A percentile compares a stretch with the other conserved stretches of the same genome.
phyloP scores from a whole-genome alignment of 495 filamentous ascomycete genomes.

The Hypoxylon perforatum region DNA sequence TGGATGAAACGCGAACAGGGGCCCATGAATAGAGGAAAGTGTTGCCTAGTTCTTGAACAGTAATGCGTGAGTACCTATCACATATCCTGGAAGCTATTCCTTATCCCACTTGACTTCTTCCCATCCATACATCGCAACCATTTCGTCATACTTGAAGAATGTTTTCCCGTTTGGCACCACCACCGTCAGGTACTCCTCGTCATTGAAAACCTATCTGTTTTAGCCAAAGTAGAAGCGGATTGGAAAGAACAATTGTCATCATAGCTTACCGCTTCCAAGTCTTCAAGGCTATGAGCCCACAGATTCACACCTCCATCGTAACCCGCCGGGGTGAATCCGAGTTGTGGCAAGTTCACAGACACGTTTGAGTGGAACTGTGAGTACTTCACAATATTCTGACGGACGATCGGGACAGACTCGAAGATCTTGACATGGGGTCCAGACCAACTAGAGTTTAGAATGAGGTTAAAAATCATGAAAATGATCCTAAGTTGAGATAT shows the following conservation, averaged over 20 bases:
- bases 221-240: neutral
- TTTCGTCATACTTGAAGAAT: conserved; percentile 7
- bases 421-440: conserved; percentile 15
- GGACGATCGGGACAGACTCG: conserved; percentile 22
- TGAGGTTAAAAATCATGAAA: neutral
- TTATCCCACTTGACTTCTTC: conserved; percentile 24
- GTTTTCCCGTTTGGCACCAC: conserved; percentile 20
- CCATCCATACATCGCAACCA: conserved; percentile 17
- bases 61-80: too few relatives aligned
- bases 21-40: too few relatives aligned
- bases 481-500: too few relatives aligned
- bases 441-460: conserved; percentile 12
- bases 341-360: conserved; percentile 1
- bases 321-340: neutral
- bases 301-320: conserved; percentile 20
- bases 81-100: neutral
- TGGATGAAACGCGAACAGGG: too few relatives aligned
- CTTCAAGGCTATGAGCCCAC: conserved; percentile 19
- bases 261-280: conserved; percentile 10
- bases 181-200: conserved; percentile 14
- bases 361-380: conserved; percentile 30
- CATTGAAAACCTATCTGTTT: conserved; percentile 11
- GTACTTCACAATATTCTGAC: conserved; percentile 34
- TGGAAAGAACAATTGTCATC: neutral
- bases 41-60: too few relatives aligned